A percentile compares a stretch with the other conserved stretches of the same genome.
Evolutionary conservation across 1,284 basidiomycete genomes (phyloP).

Genomic region (Pascua sp.): DNA sequence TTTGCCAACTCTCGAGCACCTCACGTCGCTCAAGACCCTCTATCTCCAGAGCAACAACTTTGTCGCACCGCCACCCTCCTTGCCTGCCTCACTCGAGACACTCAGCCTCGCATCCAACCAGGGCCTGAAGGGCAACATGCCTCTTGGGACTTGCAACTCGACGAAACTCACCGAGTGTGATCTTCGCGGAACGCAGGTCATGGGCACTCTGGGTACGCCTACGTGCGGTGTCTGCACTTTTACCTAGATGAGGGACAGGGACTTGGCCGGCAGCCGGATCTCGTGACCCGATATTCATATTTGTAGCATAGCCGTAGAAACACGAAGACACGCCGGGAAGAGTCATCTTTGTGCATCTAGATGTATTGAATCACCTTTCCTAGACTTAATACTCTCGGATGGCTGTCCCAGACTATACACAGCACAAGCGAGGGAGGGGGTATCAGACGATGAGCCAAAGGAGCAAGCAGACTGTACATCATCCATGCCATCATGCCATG

Average conservation of each 20-base stretch:
- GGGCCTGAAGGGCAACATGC: neutral
- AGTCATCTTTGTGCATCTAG: too few relatives aligned
- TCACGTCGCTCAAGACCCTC: constrained; percentile 33
- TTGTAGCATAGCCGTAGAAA: too few relatives aligned
- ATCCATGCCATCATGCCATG: too few relatives aligned
- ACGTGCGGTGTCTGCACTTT: neutral
- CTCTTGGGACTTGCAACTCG: neutral
- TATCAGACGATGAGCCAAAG: too few relatives aligned
- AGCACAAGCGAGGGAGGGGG: too few relatives aligned
- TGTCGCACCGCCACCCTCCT: neutral
- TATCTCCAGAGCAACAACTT: constrained; percentile 12
- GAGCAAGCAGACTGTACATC: too few relatives aligned
- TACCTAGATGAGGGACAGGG: constrained; percentile 8
- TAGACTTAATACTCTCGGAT: too few relatives aligned
- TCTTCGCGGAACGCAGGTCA: neutral
- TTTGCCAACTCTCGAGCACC: constrained; percentile 27
- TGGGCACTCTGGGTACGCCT: neutral
- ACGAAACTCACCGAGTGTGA: neutral
- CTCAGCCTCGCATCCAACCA: constrained; percentile 3
- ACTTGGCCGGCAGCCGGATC: constrained; percentile 36
- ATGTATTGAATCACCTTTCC: too few relatives aligned
- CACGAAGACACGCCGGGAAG: too few relatives aligned
- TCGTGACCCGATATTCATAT: too few relatives aligned
- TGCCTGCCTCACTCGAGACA: neutral
- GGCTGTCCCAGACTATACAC: too few relatives aligned